A percentile compares a stretch with the other conserved stretches of the same genome.
phyloP scores from a whole-genome alignment of 2,329 filamentous ascomycete species.

The Nothophaeocryptopus gaeumannii region DNA sequence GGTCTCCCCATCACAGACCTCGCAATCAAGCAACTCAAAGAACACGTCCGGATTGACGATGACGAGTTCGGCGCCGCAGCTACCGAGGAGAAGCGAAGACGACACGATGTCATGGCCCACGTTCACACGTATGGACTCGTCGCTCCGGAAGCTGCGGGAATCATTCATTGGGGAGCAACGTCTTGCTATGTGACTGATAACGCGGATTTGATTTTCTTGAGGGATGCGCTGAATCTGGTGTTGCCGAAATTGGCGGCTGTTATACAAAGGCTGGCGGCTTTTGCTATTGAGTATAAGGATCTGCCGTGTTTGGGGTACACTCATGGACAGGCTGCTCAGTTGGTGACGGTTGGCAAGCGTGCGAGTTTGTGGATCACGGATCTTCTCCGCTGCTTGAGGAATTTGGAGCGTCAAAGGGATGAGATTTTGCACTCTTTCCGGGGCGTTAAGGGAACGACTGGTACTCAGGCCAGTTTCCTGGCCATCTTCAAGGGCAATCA shows the following conservation, averaged over 20 bases:
- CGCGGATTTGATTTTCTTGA: constrained; percentile 72
- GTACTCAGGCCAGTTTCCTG: constrained; percentile 75
- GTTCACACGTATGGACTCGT: constrained; percentile 63
- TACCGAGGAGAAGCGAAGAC: constrained; percentile 48
- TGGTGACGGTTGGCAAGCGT: constrained; percentile 60
- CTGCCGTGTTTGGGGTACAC: constrained; percentile 74
- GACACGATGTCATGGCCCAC: constrained; percentile 55
- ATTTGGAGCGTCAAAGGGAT: constrained; percentile 66
- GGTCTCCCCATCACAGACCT: constrained; percentile 73
- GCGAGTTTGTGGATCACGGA: constrained; percentile 74
- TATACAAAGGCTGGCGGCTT: constrained; percentile 68
- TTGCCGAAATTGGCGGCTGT: constrained; percentile 75
- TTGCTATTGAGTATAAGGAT: constrained; percentile 70
- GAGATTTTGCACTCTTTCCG: constrained; percentile 66
- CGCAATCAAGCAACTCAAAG: constrained; percentile 48
- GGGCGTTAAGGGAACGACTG: constrained; percentile 69
- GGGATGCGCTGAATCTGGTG: constrained; percentile 72
- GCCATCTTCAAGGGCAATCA: constrained; percentile 64
- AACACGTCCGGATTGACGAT: constrained; percentile 45
- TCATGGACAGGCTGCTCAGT: constrained; percentile 63
- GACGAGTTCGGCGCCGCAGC: constrained; percentile 48
- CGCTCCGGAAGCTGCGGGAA: constrained; percentile 73
- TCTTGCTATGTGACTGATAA: constrained; percentile 69
- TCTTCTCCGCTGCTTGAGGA: constrained; percentile 70
- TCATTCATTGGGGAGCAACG: constrained; percentile 75